Percentiles rank a stretch among this genome's conserved stretches.
Conservation (phyloP, 306 rosid species). For the Castanea sativa region DNA sequence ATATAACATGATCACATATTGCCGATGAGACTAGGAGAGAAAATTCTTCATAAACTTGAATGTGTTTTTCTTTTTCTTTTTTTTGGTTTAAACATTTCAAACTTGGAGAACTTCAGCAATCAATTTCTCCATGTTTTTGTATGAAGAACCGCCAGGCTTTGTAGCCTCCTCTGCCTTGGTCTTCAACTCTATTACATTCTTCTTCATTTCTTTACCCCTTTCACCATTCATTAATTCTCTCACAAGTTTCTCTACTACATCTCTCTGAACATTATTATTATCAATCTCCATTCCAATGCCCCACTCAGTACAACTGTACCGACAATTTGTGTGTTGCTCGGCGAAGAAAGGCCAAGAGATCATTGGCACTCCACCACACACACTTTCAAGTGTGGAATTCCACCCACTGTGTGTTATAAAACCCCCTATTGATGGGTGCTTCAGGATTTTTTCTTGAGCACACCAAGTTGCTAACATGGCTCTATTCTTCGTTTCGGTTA, state of each 20-base stretch:
- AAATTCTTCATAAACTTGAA: too few species aligned
- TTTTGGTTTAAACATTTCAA: too few species aligned
- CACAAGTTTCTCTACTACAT: constrained; percentile 41
- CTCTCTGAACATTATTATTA: constrained; percentile 37
- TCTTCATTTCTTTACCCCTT: constrained; percentile 41
- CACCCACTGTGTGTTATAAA: constrained; percentile 47
- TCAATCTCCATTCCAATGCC: constrained; percentile 36
- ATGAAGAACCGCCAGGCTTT: constrained; percentile 25
- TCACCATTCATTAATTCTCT: constrained; percentile 41
- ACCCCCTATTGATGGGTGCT: constrained; percentile 41
- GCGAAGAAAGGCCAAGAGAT: constrained; percentile 41
- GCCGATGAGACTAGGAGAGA: too few species aligned
- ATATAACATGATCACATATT: too few species aligned
- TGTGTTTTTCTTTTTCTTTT: too few species aligned
- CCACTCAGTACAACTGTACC: constrained; percentile 42
- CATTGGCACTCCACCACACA: constrained; percentile 38
- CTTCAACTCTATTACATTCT: constrained; percentile 33
- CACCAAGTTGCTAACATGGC: constrained; percentile 43
- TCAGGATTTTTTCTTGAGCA: constrained; percentile 50
- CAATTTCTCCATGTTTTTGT: constrained; percentile 34
- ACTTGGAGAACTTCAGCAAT: constrained; percentile 18
- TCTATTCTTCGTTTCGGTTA: constrained; percentile 29
- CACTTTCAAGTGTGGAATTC: constrained; percentile 48
- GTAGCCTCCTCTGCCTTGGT: constrained; percentile 32
- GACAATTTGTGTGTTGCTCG: constrained; percentile 33